These are phyloP conservation scores for Lagenidium sp. DNA, from an alignment of 352 stramenopile species.

Conservation along the genomic window DNA sequence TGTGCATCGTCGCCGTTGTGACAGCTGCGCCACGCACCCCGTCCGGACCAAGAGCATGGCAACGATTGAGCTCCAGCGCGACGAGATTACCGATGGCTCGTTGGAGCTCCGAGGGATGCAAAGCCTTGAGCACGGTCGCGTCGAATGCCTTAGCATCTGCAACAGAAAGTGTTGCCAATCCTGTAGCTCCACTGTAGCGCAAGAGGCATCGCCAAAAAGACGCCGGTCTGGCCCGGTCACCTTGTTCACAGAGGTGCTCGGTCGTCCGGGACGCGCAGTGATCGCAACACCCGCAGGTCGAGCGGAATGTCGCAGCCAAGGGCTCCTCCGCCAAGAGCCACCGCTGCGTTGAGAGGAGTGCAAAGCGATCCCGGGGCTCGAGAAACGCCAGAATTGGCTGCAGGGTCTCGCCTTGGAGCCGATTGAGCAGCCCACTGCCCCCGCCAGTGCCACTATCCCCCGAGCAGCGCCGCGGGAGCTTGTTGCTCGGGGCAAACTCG, in stretches of 20 bases:
- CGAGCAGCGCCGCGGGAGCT: too few relatives aligned
- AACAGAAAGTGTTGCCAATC: too few relatives aligned
- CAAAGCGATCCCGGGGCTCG: conserved; percentile 39
- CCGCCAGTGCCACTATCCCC: too few relatives aligned
- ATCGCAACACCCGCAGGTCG: conserved; percentile 31
- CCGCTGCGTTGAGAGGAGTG: conserved; percentile 33
- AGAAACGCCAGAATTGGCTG: conserved; percentile 55
- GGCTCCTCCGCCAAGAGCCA: conserved; percentile 27
- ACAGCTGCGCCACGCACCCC: conserved; percentile 24
- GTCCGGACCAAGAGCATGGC: conserved; percentile 26
- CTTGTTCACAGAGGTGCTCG: conserved; percentile 39
- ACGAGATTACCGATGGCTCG: conserved; percentile 33
- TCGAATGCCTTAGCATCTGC: too few relatives aligned
- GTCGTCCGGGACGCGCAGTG: conserved; percentile 52
- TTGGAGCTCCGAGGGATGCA: too few relatives aligned
- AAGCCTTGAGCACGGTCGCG: too few relatives aligned
- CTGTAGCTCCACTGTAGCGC: conserved; percentile 10
- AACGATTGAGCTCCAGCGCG: conserved; percentile 59
- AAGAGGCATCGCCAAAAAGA: conserved; percentile 60
- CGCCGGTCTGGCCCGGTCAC: conserved; percentile 16
- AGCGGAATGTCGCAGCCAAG: too few relatives aligned
- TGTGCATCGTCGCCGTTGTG: too few relatives aligned
- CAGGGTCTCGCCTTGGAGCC: conserved; percentile 31
- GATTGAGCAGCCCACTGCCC: too few relatives aligned
- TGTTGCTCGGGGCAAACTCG: too few relatives aligned